Percentiles rank a stretch among this genome's conserved stretches.
Evolutionary conservation across 352 stramenopile genomes (phyloP).

Genomic region (Peronospora destructor): DNA sequence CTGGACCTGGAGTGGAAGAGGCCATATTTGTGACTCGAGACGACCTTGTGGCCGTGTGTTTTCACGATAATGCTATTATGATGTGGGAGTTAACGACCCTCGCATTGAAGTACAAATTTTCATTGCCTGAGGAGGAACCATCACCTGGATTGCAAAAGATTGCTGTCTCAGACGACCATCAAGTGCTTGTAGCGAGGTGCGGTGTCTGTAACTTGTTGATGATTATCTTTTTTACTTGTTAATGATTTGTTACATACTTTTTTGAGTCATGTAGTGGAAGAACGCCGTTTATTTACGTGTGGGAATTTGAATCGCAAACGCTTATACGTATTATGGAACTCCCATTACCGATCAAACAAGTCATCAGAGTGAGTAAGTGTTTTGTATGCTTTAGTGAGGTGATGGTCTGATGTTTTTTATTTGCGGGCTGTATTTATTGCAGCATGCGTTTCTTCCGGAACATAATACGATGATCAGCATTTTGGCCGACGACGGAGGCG

Average conservation of each 20-base stretch:
- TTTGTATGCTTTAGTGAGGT: not conserved
- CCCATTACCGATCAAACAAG: slow-evolving; percentile 56
- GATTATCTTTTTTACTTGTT: not conserved
- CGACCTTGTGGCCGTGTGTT: slow-evolving; percentile 72
- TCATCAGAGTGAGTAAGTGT: slow-evolving; percentile 39
- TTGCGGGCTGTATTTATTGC: not conserved
- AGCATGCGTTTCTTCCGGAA: slow-evolving; percentile 67
- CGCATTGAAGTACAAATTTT: slow-evolving; percentile 65
- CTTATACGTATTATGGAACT: slow-evolving; percentile 84
- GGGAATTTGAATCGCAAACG: slow-evolving; percentile 77
- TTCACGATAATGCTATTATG: slow-evolving; percentile 80
- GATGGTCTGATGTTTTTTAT: not conserved
- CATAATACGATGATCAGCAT: slow-evolving; percentile 56
- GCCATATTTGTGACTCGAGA: slow-evolving; percentile 52
- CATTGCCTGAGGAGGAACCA: slow-evolving; percentile 54
- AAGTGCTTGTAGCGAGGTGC: slow-evolving; percentile 74
- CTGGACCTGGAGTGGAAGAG: slow-evolving; percentile 54
- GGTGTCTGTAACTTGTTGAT: not conserved
- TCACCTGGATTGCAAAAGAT: slow-evolving; percentile 57
- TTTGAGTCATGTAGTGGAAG: slow-evolving; percentile 34
- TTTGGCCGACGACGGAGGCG: slow-evolving; percentile 51
- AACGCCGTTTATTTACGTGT: slow-evolving; percentile 77
- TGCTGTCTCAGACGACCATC: slow-evolving; percentile 65
- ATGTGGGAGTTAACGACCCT: slow-evolving; percentile 81
- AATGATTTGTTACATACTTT: not conserved